A percentile compares a stretch with the other conserved stretches of the same genome.
These are phyloP conservation scores for Gossypium stocksii DNA, from an alignment of 345 rosid genomes.

Conservation along the genomic window DNA sequence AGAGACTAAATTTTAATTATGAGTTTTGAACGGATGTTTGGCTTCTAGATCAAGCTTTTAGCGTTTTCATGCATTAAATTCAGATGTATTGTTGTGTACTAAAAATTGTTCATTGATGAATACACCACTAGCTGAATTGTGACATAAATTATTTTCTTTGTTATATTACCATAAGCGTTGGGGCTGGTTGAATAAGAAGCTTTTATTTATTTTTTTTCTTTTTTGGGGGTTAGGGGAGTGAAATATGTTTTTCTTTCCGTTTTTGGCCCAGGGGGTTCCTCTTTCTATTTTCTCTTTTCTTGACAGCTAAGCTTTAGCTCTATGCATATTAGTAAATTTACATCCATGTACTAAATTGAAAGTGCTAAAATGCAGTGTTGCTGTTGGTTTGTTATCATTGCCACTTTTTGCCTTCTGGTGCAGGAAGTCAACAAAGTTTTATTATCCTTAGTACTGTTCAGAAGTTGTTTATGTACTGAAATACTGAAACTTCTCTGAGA, in stretches of 20 bases:
- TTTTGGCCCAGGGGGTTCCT: not conserved
- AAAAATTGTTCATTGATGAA: not conserved
- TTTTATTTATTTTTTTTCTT: not conserved
- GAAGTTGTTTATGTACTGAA: not conserved
- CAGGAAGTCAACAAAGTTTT: not conserved
- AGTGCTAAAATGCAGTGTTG: not conserved
- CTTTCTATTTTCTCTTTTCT: not conserved
- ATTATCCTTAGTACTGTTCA: not conserved
- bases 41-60: not conserved
- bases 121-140: not conserved
- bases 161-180: not conserved
- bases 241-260: slow-evolving; percentile 2
- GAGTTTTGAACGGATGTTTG: not conserved
- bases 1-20: not conserved
- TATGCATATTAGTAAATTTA: not conserved
- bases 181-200: not conserved
- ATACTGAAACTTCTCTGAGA: too few species aligned
- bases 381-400: not conserved
- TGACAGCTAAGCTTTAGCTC: not conserved
- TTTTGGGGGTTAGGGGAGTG: not conserved
- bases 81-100: not conserved
- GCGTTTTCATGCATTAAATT: not conserved
- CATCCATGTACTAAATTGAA: not conserved
- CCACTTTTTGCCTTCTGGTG: slow-evolving; percentile 4
- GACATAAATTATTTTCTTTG: not conserved